Conservation (phyloP, 2,329 filamentous ascomycete species). For the Lachnum nothofagi region DNA sequence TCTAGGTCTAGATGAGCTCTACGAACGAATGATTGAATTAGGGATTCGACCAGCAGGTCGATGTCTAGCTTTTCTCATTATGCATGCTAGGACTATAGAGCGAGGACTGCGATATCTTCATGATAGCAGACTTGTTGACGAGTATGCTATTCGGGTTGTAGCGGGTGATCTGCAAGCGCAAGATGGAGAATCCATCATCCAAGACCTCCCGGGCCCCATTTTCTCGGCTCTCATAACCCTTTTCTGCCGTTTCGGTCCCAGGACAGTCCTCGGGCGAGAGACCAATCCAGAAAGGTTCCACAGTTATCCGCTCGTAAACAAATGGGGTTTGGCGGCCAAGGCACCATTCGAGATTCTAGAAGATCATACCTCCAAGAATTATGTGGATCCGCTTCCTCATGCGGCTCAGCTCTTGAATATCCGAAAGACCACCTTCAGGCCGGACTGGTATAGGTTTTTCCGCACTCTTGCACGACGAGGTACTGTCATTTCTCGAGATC, state of each 20-base stretch:
- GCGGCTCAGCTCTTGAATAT: constrained; percentile 20
- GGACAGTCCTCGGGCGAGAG: neutral
- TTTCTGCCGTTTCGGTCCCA: constrained; percentile 41
- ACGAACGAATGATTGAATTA: constrained; percentile 49
- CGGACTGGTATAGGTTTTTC: constrained; percentile 42
- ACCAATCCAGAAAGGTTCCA: neutral
- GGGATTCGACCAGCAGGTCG: constrained; percentile 45
- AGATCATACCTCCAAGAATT: neutral
- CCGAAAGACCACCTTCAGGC: constrained; percentile 21
- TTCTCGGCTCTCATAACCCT: constrained; percentile 49
- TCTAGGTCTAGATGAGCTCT: constrained; percentile 55
- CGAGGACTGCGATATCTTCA: constrained; percentile 47
- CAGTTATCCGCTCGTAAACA: neutral
- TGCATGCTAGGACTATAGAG: constrained; percentile 44
- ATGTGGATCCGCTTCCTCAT: constrained; percentile 11
- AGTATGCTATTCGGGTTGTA: constrained; percentile 16
- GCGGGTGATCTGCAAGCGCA: constrained; percentile 1
- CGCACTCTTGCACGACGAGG: constrained; percentile 34
- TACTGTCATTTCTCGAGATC: constrained; percentile 16
- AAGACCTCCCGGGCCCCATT: constrained; percentile 28
- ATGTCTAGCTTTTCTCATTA: constrained; percentile 53
- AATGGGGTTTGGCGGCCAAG: neutral
- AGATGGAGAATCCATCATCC: constrained; percentile 14
- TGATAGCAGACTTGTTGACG: constrained; percentile 36
- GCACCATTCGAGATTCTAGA: neutral